Evolutionary conservation across 177 flowering plant species (phyloP).

Genomic region (Telopea speciosissima): DNA sequence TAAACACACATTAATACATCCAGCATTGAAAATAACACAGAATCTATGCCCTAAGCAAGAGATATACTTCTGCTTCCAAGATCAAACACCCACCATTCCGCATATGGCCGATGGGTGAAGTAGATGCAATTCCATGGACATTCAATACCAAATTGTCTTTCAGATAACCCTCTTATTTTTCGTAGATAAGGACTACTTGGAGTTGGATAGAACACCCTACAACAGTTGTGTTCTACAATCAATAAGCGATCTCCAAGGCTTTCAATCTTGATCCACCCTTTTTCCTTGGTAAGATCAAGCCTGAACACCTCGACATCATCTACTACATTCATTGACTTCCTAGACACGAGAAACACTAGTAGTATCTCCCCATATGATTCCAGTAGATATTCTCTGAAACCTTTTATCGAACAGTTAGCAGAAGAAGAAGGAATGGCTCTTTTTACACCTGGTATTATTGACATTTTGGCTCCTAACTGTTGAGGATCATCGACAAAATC

Average conservation of each 20-base stretch:
- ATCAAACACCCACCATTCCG: slow-evolving; percentile 12
- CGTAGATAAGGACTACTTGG: neutral
- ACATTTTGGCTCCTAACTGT: neutral
- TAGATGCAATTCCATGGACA: slow-evolving; percentile 3
- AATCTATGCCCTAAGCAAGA: neutral
- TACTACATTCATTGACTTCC: neutral
- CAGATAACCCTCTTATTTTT: neutral
- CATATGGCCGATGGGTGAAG: slow-evolving; percentile 3
- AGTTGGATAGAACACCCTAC: neutral
- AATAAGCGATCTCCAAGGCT: neutral
- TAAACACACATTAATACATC: too few species aligned
- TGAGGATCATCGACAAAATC: slow-evolving; percentile 2
- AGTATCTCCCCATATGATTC: neutral
- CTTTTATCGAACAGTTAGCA: neutral
- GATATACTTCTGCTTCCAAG: slow-evolving; percentile 8
- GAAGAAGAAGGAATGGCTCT: neutral
- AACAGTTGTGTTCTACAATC: neutral
- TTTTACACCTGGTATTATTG: neutral
- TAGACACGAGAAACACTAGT: neutral
- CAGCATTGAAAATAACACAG: neutral
- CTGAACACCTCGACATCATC: neutral
- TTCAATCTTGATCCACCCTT: neutral
- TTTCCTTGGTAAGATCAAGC: neutral
- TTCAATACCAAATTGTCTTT: too few species aligned
- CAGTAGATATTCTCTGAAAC: neutral